Conservation (phyloP, 177 flowering plant species). For the Vitis hybrid region DNA sequence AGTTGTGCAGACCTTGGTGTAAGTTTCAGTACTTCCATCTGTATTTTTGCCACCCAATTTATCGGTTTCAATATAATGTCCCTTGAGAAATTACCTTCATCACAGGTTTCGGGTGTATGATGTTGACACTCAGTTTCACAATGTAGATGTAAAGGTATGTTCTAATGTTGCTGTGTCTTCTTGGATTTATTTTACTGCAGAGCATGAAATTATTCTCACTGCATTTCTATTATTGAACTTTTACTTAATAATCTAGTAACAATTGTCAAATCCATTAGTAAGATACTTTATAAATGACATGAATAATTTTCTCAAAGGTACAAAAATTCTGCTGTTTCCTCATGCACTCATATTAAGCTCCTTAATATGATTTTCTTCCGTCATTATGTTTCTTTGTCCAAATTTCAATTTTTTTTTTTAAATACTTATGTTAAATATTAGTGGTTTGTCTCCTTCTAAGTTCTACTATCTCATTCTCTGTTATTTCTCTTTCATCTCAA, state of each 20-base stretch:
- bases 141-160: conserved; percentile 75
- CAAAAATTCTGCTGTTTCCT: background rate
- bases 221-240: background rate
- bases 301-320: background rate
- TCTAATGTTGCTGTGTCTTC: background rate
- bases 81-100: conserved; percentile 8
- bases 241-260: background rate
- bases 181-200: background rate
- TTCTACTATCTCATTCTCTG: too few species aligned
- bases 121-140: conserved; percentile 78
- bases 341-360: too few species aligned
- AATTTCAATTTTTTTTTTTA: too few species aligned
- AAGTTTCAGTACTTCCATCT: conserved; percentile 32
- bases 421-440: too few species aligned
- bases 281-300: background rate
- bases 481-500: too few species aligned
- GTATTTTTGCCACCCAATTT: background rate
- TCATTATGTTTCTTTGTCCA: too few species aligned
- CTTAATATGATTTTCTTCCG: too few species aligned
- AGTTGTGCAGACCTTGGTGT: conserved; percentile 75
- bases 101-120: conserved; percentile 85
- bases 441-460: too few species aligned
- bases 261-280: background rate
- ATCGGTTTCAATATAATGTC: conserved; percentile 10
- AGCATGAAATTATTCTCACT: background rate